Conservation (phyloP, 139 green algal species). For the Volvox africanus region DNA sequence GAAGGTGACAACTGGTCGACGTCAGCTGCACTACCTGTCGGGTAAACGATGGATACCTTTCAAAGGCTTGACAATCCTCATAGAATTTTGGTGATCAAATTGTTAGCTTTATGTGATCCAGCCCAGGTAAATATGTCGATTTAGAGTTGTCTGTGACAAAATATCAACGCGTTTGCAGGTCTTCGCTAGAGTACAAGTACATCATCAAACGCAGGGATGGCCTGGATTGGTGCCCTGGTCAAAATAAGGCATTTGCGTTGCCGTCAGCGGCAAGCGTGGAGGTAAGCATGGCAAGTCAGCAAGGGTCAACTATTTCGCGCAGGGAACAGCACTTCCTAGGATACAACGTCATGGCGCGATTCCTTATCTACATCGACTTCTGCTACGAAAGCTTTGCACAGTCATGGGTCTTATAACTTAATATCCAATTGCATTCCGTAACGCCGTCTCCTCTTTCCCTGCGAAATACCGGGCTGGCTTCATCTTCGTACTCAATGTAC, state of each 20-base stretch:
- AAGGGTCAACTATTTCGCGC: no score
- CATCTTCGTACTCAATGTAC: not conserved
- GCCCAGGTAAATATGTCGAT: not conserved
- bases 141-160: not conserved
- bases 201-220: constrained; percentile 42
- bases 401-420: no score
- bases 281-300: not conserved
- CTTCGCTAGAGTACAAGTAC: constrained; percentile 46
- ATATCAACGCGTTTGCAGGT: not conserved
- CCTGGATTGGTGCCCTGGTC: constrained; percentile 24
- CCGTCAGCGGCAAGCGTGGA: constrained; percentile 23
- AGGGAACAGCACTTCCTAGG: no score
- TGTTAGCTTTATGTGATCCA: not conserved
- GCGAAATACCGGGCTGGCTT: no score
- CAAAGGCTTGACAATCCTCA: not conserved
- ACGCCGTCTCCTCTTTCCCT: no score
- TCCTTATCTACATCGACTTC: no score
- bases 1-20: constrained; percentile 20
- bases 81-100: not conserved
- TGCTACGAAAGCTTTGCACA: no score
- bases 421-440: no score
- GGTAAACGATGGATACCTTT: not conserved
- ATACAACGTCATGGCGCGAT: no score
- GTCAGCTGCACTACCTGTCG: not conserved
- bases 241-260: constrained; percentile 17